phyloP scores from a whole-genome alignment of 2,329 filamentous ascomycete genomes.

The Fusarium gaditjirri region DNA sequence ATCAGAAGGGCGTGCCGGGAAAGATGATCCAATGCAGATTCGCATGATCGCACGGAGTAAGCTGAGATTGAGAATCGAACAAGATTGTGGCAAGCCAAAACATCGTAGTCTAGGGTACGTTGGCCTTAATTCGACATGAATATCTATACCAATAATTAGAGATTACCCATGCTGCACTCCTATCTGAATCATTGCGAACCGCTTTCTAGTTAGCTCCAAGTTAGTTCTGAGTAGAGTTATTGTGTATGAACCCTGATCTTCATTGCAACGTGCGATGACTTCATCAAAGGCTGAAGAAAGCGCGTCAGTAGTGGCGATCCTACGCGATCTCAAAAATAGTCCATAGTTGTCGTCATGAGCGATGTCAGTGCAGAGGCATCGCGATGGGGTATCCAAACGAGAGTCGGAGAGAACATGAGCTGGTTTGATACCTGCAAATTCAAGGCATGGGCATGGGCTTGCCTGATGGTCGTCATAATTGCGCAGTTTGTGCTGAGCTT shows the following conservation, averaged over 20 bases:
- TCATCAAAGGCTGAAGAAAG: not conserved
- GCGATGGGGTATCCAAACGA: not conserved
- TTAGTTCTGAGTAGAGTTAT: not conserved
- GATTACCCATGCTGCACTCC: not conserved
- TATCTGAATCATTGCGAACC: not conserved
- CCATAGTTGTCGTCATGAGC: slow-evolving; percentile 11
- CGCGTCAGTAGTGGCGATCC: not conserved
- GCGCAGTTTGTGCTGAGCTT: not conserved
- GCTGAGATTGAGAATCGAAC: not conserved
- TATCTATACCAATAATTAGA: not conserved
- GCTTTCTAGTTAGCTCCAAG: not conserved
- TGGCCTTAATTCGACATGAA: no score
- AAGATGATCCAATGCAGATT: not conserved
- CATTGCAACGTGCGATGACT: slow-evolving; percentile 4
- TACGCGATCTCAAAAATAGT: not conserved
- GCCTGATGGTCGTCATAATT: slow-evolving; percentile 6
- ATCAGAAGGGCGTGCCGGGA: not conserved
- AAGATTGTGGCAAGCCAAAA: not conserved
- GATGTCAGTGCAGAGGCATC: not conserved
- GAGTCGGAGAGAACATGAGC: not conserved
- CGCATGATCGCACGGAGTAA: slow-evolving; percentile 1
- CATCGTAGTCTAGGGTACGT: slow-evolving; percentile 16
- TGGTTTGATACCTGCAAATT: not conserved
- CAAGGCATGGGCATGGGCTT: not conserved
- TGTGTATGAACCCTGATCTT: slow-evolving; percentile 2